Base-by-base conservation (phyloP, 306 rosid species). In the Prosopis cineraria region DNA sequence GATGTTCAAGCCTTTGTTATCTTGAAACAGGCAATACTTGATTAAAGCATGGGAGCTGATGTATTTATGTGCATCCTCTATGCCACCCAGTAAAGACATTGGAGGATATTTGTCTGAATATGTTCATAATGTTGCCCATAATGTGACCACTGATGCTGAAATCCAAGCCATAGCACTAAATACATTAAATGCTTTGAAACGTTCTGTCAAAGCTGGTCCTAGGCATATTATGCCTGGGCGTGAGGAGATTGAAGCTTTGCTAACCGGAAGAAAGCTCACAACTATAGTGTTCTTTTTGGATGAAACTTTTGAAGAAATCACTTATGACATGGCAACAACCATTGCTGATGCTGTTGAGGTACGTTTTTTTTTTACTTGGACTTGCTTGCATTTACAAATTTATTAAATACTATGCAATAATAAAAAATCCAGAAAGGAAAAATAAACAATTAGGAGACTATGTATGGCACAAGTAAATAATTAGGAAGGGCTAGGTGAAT, bases 341-440 rank as follows among this genome's bases (percentile, higher is more conserved):
- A 96, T 93, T 52, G 94, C 88, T 27, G 98, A 96, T 83, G 93
- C 99, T 72, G 94, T 96, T 78, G 94, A 96, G 98, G 98, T 95
- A 47, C 73, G 3, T 58, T 76, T 63, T 48, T 77, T 37, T 37
- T 40, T 52, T 25, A 68, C 52, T 79, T 76, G 62, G 68, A 48
- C 52, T 80, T 79, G 70, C 48, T 34, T 75, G 79, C 44, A 67
- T 66, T 68, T 75, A 9, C 78, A 70, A 24, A 63, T 65, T 13
- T 81, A 29, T 40, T 1, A 78, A 59, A 65, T 65, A 33, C 39
- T 47, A 56, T 10, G 58, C 70, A 56, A 69, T 56, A 65, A 44
- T 44, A 47, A 53, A 78, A 37, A 79, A 33, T 40, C 66, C 0
- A 3, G 45, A 52, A 39, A 20, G 22, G 72, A 16, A 68, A 39